Conservation (phyloP, 371 early-diverging fungal genomes). For the Circinella minor region DNA sequence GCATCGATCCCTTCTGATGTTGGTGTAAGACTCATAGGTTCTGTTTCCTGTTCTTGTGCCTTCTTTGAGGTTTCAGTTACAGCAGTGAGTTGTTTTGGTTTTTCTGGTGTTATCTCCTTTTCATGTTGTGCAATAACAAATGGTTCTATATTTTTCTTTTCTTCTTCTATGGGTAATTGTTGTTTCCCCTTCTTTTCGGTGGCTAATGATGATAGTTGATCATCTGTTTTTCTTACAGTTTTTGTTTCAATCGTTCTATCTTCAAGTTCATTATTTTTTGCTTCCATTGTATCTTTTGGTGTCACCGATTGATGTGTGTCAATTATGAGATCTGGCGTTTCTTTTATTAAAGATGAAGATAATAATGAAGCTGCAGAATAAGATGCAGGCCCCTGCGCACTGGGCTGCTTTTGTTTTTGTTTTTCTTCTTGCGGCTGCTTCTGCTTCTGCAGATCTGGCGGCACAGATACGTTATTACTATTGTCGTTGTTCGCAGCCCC, state of each 20-base stretch:
- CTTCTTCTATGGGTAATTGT: too few species aligned
- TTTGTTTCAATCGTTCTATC: too few species aligned
- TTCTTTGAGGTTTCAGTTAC: neutral
- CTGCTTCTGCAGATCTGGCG: constrained; percentile 4
- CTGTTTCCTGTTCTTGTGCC: neutral
- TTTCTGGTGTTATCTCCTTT: neutral
- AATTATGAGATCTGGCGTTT: neutral
- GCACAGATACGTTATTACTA: neutral
- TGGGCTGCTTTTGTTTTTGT: neutral
- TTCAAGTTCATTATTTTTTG: neutral
- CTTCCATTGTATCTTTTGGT: neutral
- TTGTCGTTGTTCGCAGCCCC: too few species aligned
- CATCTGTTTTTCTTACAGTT: too few species aligned
- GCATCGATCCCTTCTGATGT: neutral
- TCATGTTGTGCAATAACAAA: too few species aligned
- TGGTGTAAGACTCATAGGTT: neutral
- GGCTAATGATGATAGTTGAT: too few species aligned
- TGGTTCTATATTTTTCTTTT: too few species aligned
- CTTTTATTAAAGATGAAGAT: neutral
- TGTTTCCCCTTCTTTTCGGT: too few species aligned
- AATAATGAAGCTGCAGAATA: neutral
- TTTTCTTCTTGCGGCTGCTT: neutral
- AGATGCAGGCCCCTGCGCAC: constrained; percentile 4
- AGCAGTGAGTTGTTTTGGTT: neutral
- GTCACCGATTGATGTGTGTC: neutral